These are phyloP conservation scores for Porpolomopsis calyptriformis DNA, from an alignment of 768 basidiomycete genomes.

Conservation along the genomic window DNA sequence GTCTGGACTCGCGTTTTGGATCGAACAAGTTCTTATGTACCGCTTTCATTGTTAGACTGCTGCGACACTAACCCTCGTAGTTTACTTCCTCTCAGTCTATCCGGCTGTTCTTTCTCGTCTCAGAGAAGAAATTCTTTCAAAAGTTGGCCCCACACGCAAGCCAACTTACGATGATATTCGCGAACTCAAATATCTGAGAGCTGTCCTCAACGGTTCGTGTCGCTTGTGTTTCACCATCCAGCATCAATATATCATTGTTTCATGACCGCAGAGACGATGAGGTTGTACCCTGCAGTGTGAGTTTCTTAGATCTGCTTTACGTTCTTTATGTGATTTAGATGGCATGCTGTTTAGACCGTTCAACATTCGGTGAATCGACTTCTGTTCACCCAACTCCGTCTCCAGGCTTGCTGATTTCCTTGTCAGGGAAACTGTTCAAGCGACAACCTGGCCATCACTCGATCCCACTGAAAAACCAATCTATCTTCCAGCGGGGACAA, in stretches of 20 bases:
- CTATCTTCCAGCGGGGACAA: conserved; percentile 42
- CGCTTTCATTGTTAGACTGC: conserved; percentile 28
- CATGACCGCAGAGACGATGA: conserved; percentile 35
- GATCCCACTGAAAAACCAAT: conserved; percentile 37
- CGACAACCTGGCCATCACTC: conserved; percentile 37
- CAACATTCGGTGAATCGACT: conserved; percentile 30
- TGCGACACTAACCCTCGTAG: conserved; percentile 38
- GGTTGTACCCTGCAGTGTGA: conserved; percentile 47
- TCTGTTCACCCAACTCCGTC: neutral
- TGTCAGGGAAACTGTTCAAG: conserved; percentile 34
- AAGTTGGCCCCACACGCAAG: conserved; percentile 31
- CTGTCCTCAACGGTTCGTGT: conserved; percentile 41
- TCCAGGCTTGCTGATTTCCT: neutral
- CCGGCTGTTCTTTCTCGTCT: conserved; percentile 36
- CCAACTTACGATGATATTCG: conserved; percentile 48
- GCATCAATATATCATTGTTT: neutral
- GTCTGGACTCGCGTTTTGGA: too few relatives aligned
- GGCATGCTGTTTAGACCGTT: conserved; percentile 28
- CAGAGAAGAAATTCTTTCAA: conserved; percentile 37
- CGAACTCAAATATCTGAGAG: conserved; percentile 48
- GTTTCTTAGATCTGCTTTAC: conserved; percentile 5
- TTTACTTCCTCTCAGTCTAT: conserved; percentile 45
- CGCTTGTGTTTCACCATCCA: neutral
- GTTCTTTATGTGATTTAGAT: neutral
- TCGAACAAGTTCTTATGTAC: too few relatives aligned